Evolutionary conservation across 352 stramenopile genomes (phyloP).

Genomic region (Globisporangium nodosum): DNA sequence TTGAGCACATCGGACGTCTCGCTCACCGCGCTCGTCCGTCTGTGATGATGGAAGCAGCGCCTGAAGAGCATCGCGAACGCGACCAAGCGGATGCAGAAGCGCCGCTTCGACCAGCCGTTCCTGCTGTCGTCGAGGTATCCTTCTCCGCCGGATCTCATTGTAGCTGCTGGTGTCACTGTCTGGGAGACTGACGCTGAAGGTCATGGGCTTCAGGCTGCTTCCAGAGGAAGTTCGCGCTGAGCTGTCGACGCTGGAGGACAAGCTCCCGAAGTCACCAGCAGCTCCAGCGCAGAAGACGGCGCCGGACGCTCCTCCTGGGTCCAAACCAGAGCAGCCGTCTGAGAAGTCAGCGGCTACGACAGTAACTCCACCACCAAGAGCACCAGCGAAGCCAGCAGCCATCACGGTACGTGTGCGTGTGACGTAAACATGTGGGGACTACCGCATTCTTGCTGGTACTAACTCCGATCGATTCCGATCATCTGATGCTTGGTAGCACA

Average conservation of each 20-base stretch:
- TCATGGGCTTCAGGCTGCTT: conserved; percentile 29
- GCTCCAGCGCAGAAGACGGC: conserved; percentile 15
- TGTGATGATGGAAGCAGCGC: conserved; percentile 20
- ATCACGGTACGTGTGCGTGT: no score
- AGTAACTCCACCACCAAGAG: not conserved
- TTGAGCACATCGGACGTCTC: no score
- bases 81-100: conserved; percentile 75
- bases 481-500: conserved; percentile 10
- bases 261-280: conserved; percentile 17
- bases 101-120: conserved; percentile 58
- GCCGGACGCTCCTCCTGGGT: not conserved
- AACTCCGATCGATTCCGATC: not conserved
- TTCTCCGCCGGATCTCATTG: not conserved
- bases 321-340: conserved; percentile 1
- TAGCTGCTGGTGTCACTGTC: not conserved
- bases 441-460: no score
- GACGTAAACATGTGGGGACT: no score
- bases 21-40: no score
- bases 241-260: conserved; percentile 46
- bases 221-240: conserved; percentile 51
- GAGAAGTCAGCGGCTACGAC: not conserved
- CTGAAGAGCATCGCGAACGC: conserved; percentile 55
- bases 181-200: not conserved
- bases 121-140: conserved; percentile 49
- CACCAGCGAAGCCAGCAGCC: no score